Percentiles rank a stretch among this genome's conserved stretches.
These are phyloP conservation scores for Sindora glabra DNA, from an alignment of 306 rosid species.

Conservation along the genomic window DNA sequence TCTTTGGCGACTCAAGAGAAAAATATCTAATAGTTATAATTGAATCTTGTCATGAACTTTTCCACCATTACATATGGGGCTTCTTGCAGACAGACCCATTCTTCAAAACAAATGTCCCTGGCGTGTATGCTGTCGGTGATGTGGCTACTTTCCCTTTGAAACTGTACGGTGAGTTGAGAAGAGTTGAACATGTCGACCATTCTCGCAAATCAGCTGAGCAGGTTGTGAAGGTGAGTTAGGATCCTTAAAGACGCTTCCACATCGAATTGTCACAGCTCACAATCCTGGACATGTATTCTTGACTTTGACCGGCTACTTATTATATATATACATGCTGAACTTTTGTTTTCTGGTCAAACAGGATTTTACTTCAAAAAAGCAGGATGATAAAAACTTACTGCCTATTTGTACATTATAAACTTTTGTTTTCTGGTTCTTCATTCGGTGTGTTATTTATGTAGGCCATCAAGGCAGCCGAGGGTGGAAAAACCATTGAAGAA, in stretches of 20 bases:
- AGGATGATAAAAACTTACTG: no score
- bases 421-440: no score
- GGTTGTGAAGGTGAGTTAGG: slow-evolving; percentile 69
- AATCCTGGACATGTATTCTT: neutral
- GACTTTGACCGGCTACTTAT: neutral
- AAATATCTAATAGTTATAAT: neutral
- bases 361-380: no score
- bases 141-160: slow-evolving; percentile 93
- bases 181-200: slow-evolving; percentile 97
- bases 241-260: neutral
- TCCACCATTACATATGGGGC: neutral
- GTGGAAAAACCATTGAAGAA: slow-evolving; percentile 55
- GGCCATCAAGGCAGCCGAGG: slow-evolving; percentile 85
- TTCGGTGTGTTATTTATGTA: slow-evolving; percentile 27
- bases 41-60: neutral
- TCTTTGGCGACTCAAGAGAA: neutral
- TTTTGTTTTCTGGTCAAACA: no score
- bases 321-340: neutral
- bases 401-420: no score
- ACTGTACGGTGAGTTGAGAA: slow-evolving; percentile 68
- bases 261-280: neutral
- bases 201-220: slow-evolving; percentile 99
- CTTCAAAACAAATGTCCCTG: slow-evolving; percentile 76
- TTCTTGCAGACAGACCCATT: slow-evolving; percentile 72
- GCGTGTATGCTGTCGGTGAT: slow-evolving; percentile 96